These are phyloP conservation scores for Neonectria magnoliae DNA, from an alignment of 2,329 filamentous ascomycete genomes.

Conservation along the genomic window DNA sequence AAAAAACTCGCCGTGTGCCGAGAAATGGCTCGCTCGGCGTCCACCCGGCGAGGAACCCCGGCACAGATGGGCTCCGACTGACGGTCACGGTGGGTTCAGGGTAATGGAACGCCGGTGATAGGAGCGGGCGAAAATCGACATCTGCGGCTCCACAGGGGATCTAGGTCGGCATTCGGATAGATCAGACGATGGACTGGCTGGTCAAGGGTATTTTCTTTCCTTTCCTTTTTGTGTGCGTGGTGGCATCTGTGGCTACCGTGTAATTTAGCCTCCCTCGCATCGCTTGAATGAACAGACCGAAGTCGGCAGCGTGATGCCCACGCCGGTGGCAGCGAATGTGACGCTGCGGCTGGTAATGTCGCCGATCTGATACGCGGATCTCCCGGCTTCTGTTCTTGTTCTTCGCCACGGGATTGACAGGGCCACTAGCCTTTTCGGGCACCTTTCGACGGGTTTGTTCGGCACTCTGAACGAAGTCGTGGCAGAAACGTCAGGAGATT, in stretches of 20 bases:
- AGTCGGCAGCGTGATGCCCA: slow-evolving; percentile 1
- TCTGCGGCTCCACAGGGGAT: background rate
- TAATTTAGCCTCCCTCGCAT: slow-evolving; percentile 1
- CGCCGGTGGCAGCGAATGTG: background rate
- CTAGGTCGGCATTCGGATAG: slow-evolving; percentile 15
- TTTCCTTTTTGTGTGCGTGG: slow-evolving; percentile 12
- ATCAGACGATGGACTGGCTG: slow-evolving; percentile 13
- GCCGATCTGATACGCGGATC: background rate
- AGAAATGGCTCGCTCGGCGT: slow-evolving; percentile 20
- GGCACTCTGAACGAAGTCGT: background rate
- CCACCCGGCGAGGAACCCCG: slow-evolving; percentile 11
- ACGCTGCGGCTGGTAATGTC: background rate
- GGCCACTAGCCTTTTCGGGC: slow-evolving; percentile 17
- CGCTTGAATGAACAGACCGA: slow-evolving; percentile 9
- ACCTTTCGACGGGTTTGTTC: background rate
- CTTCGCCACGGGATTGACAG: slow-evolving; percentile 11
- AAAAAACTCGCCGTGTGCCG: background rate
- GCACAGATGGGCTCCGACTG: slow-evolving; percentile 5
- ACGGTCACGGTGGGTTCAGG: slow-evolving; percentile 2
- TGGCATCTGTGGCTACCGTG: slow-evolving; percentile 5
- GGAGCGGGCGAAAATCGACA: slow-evolving; percentile 1
- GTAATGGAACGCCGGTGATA: slow-evolving; percentile 10
- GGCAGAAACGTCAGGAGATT: background rate
- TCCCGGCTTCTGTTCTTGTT: background rate
- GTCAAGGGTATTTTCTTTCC: background rate